Evolutionary conservation across 2,329 filamentous ascomycete genomes (phyloP).

Genomic region (Aspergillus calidoustus): DNA sequence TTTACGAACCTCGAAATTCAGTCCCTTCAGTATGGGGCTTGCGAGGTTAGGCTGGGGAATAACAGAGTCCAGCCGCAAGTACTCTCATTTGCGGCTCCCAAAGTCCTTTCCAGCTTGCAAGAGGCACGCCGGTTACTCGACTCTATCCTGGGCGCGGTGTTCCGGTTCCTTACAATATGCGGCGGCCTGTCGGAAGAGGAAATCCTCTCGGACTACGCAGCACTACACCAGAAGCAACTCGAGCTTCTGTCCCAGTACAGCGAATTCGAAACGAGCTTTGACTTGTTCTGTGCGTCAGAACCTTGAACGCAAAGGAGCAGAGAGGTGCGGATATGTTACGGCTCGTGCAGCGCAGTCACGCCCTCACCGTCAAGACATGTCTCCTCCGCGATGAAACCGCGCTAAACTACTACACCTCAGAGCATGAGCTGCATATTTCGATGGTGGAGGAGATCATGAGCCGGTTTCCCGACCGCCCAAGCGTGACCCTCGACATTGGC

Average conservation of each 20-base stretch:
- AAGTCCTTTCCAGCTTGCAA: background rate
- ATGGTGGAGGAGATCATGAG: background rate
- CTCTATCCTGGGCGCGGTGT: background rate
- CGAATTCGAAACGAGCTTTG: background rate
- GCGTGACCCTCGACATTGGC: background rate
- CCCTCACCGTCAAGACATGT: slow-evolving; percentile 16
- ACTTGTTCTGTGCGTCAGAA: background rate
- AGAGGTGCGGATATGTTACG: slow-evolving; percentile 24
- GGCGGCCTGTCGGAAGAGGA: background rate
- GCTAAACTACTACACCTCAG: slow-evolving; percentile 12
- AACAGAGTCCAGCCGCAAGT: background rate
- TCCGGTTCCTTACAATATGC: background rate
- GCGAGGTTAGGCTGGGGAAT: background rate
- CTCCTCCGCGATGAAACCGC: slow-evolving; percentile 13
- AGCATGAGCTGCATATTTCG: background rate
- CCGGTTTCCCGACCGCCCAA: background rate
- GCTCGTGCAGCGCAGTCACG: slow-evolving; percentile 17
- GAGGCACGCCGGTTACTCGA: slow-evolving; percentile 10
- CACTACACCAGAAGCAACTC: background rate
- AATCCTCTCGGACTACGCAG: background rate
- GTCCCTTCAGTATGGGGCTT: slow-evolving; percentile 4
- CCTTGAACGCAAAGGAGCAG: slow-evolving; percentile 6
- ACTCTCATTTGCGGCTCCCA: too few relatives aligned
- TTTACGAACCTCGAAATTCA: slow-evolving; percentile 14
- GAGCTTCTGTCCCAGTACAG: background rate